Evolutionary conservation across 2,329 filamentous ascomycete genomes (phyloP).

Genomic region (Didymella glomerata): DNA sequence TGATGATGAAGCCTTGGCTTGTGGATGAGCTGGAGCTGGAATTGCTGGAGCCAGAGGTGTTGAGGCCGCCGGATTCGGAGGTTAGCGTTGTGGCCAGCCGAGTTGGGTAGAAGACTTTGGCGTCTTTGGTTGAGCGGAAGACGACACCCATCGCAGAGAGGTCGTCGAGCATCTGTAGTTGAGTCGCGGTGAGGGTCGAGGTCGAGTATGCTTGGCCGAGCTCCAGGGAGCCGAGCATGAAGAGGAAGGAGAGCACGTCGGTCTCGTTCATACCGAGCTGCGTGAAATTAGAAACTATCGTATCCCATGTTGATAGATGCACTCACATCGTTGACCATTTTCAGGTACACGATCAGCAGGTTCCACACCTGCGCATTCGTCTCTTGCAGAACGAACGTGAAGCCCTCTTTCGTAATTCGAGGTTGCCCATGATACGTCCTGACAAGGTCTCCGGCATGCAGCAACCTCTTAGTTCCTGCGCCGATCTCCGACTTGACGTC

Average conservation of each 20-base stretch:
- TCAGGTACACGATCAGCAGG: slow-evolving; percentile 89
- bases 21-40: slow-evolving; percentile 53
- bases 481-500: slow-evolving; percentile 56
- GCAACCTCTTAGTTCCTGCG: slow-evolving; percentile 78
- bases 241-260: slow-evolving; percentile 94
- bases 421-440: slow-evolving; percentile 65
- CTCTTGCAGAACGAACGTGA: slow-evolving; percentile 93
- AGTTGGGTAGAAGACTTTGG: slow-evolving; percentile 80
- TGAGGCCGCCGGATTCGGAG: slow-evolving; percentile 74
- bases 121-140: slow-evolving; percentile 64
- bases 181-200: slow-evolving; percentile 79
- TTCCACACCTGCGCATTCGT: slow-evolving; percentile 98
- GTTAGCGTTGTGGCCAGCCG: slow-evolving; percentile 93
- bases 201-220: slow-evolving; percentile 92
- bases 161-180: slow-evolving; percentile 87
- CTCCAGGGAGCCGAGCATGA: slow-evolving; percentile 91
- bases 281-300: slow-evolving; percentile 11
- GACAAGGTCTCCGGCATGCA: slow-evolving; percentile 83
- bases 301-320: slow-evolving; percentile 7
- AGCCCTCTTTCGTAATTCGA: slow-evolving; percentile 89
- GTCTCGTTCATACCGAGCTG: slow-evolving; percentile 80
- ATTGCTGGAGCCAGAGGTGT: slow-evolving; percentile 60
- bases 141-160: slow-evolving; percentile 93
- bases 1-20: slow-evolving; percentile 83
- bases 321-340: slow-evolving; percentile 73